phyloP scores from a whole-genome alignment of 148 eudicot species.

The Linanthus parryae region DNA sequence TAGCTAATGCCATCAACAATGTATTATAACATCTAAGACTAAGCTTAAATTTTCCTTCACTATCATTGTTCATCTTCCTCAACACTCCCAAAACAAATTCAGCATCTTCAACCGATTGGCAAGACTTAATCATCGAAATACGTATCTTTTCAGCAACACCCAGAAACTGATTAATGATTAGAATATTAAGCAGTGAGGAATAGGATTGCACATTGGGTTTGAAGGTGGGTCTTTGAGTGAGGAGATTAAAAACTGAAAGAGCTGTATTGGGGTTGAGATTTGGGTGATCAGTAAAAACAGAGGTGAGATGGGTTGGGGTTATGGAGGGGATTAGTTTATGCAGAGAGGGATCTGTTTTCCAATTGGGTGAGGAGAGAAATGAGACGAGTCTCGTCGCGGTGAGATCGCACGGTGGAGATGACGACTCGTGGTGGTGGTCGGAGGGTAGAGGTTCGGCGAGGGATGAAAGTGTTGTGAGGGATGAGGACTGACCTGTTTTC shows the following conservation, averaged over 20 bases:
- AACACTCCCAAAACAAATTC: slow-evolving; percentile 30
- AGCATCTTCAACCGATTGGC: slow-evolving; percentile 32
- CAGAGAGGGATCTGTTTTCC: slow-evolving; percentile 57
- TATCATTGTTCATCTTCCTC: slow-evolving; percentile 42
- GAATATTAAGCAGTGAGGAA: slow-evolving; percentile 28
- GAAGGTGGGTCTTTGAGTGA: slow-evolving; percentile 37
- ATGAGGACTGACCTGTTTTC: too few relatives aligned
- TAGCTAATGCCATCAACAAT: slow-evolving; percentile 52
- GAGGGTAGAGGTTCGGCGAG: neutral
- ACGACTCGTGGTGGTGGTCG: neutral
- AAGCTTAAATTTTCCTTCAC: slow-evolving; percentile 32
- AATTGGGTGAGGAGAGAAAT: slow-evolving; percentile 53
- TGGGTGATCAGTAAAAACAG: slow-evolving; percentile 32
- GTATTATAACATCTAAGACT: slow-evolving; percentile 56
- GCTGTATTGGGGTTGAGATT: slow-evolving; percentile 45
- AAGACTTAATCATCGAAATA: slow-evolving; percentile 48
- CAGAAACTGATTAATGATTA: slow-evolving; percentile 22
- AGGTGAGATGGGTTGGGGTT: slow-evolving; percentile 39
- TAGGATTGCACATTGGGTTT: slow-evolving; percentile 35
- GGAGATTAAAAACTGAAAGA: slow-evolving; percentile 34
- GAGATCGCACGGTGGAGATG: slow-evolving; percentile 9
- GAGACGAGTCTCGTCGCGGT: slow-evolving; percentile 30
- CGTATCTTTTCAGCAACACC: slow-evolving; percentile 40
- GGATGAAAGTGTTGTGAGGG: too few relatives aligned
- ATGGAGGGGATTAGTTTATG: slow-evolving; percentile 37